Base-by-base conservation (phyloP, 164 flowering plant genomes). In the Sedum album region DNA sequence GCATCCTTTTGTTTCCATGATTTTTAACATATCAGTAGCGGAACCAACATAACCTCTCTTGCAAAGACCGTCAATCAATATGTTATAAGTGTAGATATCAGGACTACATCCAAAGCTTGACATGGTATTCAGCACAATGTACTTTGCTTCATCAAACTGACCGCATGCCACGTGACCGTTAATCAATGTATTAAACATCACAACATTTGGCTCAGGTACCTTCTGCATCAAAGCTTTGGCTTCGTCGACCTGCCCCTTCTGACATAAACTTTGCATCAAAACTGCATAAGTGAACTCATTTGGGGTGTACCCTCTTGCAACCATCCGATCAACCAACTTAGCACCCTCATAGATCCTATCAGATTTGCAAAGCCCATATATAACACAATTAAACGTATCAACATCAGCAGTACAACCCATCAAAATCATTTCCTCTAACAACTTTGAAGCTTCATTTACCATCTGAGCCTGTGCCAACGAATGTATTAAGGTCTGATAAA, bases 371-470 rank as follows among this genome's bases (percentile, higher is more conserved):
- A 90, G 86, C 6, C 90, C 86, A 66, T 74, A 70, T 66, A 91
- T 75, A 62, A 88, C 79, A 73, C 85, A 89, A 77, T 88, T 86
- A 73, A 91, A 90, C 35, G 99, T 90, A 53, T 84, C 75, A 23
- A 83, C 84, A 79, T 91, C 96, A 18, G 97, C 91, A 5, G 48
- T 66, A 66, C 96, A 90, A 25, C 92, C 86, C 97, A 91, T 91
- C 61, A 86, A 71, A 73, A 94, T 72, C 97, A 91, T 90, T 75
- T 94, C 96, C 68, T 94, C 96, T 76, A 91, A 72, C 66, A 88
- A 85, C 66, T 74, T 81, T 73, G 77, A 63, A 20, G 90, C 96
- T 41, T 91, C 96, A 70, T 79, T 72, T 30, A 85, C 85, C 72
- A 87, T 76, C 46, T 73, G 77, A 36, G 73, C 72, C 78, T 82